Evolutionary conservation across 1,284 basidiomycete species (phyloP).

Genomic region (Irpex rosettiformis): DNA sequence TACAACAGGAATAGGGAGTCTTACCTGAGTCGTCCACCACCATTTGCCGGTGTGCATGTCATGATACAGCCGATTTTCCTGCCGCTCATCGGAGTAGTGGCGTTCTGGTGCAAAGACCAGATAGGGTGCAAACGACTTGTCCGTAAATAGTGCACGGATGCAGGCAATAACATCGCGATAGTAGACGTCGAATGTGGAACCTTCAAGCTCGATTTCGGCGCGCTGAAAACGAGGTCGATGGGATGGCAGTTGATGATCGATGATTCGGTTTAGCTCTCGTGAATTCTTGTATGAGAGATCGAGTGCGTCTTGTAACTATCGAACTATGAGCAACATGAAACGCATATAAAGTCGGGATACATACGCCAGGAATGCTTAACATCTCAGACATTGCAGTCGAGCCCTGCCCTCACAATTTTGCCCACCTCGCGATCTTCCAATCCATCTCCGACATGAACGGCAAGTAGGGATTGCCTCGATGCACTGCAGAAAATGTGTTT

Average conservation of each 20-base stretch:
- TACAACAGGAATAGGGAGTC: neutral
- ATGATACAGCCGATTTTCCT: slow-evolving; percentile 24
- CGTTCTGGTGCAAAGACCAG: no score
- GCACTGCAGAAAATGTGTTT: neutral
- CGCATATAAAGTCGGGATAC: neutral
- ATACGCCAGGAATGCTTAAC: slow-evolving; percentile 19
- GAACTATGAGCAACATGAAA: neutral
- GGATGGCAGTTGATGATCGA: slow-evolving; percentile 29
- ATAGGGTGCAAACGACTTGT: no score
- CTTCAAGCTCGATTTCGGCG: slow-evolving; percentile 20
- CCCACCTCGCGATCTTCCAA: slow-evolving; percentile 22
- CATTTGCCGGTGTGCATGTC: slow-evolving; percentile 36
- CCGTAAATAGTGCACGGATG: no score
- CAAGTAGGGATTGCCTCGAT: slow-evolving; percentile 14
- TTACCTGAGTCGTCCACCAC: slow-evolving; percentile 35
- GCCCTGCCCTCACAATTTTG: slow-evolving; percentile 19
- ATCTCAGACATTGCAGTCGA: slow-evolving; percentile 20
- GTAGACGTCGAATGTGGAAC: slow-evolving; percentile 13
- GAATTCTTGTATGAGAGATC: slow-evolving; percentile 27
- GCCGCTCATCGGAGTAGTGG: no score
- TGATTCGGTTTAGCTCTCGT: slow-evolving; percentile 27
- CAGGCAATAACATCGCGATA: no score
- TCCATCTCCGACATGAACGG: slow-evolving; percentile 20
- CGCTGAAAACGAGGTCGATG: slow-evolving; percentile 17
- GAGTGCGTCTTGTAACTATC: slow-evolving; percentile 17